Evolutionary conservation across 2,329 filamentous ascomycete species (phyloP).

Genomic region (Alternaria consortialis): DNA sequence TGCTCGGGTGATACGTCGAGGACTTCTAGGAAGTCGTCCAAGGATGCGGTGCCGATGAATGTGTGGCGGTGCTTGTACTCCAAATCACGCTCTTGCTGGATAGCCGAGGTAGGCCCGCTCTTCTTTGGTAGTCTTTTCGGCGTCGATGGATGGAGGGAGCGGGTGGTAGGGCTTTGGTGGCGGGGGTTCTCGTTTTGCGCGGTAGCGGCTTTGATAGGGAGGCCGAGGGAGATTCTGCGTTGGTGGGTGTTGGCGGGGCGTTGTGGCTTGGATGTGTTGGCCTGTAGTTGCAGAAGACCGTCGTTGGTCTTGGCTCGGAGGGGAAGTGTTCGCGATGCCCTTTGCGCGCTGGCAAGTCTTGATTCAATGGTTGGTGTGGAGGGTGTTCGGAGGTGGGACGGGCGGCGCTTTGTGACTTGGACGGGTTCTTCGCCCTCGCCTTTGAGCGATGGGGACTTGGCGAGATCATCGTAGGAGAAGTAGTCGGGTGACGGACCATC

Average conservation of each 20-base stretch:
- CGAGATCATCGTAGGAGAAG: slow-evolving; percentile 16
- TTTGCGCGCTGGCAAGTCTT: slow-evolving; percentile 19
- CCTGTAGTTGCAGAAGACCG: slow-evolving; percentile 32
- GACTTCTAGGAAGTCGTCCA: slow-evolving; percentile 40
- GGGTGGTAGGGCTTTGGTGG: slow-evolving; percentile 15
- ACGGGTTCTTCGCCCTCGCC: slow-evolving; percentile 20
- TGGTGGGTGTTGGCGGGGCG: slow-evolving; percentile 22
- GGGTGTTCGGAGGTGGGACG: slow-evolving; percentile 26
- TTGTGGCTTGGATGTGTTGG: slow-evolving; percentile 24
- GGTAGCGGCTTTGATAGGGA: slow-evolving; percentile 28
- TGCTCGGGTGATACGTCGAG: slow-evolving; percentile 33
- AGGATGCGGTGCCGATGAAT: slow-evolving; percentile 44
- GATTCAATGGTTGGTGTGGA: slow-evolving; percentile 26
- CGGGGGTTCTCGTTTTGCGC: slow-evolving; percentile 6
- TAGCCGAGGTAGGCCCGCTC: slow-evolving; percentile 10
- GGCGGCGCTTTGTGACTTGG: slow-evolving; percentile 18
- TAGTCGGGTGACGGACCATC: slow-evolving; percentile 22
- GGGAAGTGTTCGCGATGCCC: slow-evolving; percentile 20
- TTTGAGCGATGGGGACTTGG: slow-evolving; percentile 22
- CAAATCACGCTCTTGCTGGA: slow-evolving; percentile 36
- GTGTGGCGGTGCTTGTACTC: slow-evolving; percentile 48
- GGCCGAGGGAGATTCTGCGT: slow-evolving; percentile 33
- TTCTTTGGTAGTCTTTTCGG: slow-evolving; percentile 17
- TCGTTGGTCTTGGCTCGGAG: slow-evolving; percentile 31
- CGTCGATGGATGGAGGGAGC: slow-evolving; percentile 12